A percentile compares a stretch with the other conserved stretches of the same genome.
Evolutionary conservation across 768 basidiomycete genomes (phyloP).

Genomic region (Russula griseocarnosa): DNA sequence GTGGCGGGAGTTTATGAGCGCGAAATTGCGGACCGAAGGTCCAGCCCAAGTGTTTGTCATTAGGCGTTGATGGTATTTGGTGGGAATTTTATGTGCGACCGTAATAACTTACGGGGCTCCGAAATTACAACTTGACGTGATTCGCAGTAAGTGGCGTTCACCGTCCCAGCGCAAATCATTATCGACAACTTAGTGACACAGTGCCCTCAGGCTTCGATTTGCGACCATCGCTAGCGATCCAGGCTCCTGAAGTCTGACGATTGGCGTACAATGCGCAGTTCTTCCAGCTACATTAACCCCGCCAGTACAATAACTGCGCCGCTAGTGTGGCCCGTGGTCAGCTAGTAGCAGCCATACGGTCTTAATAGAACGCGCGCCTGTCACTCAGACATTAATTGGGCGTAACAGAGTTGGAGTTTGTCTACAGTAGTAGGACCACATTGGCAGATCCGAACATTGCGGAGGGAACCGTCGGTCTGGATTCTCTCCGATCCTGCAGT

Average conservation of each 20-base stretch:
- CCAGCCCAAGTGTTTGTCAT: neutral
- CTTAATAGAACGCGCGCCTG: no score
- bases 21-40: neutral
- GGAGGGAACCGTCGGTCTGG: neutral
- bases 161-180: neutral
- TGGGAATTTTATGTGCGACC: neutral
- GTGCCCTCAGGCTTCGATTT: neutral
- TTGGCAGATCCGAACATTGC: conserved; percentile 12
- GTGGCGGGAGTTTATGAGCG: neutral
- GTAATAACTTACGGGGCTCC: neutral
- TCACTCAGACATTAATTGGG: neutral
- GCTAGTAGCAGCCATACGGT: neutral
- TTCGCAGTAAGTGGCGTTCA: neutral
- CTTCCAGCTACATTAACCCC: neutral
- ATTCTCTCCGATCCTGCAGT: no score
- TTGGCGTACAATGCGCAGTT: neutral
- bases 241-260: neutral
- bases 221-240: neutral
- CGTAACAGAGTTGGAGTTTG: neutral
- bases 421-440: no score
- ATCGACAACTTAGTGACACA: no score
- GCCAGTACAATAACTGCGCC: no score
- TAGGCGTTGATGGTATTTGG: no score
- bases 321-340: neutral
- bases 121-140: neutral